Evolutionary conservation across 805 yeast species (phyloP), one percentile per base, ranked within the genome.

Genomic region (Cyberlindnera amylophila): DNA sequence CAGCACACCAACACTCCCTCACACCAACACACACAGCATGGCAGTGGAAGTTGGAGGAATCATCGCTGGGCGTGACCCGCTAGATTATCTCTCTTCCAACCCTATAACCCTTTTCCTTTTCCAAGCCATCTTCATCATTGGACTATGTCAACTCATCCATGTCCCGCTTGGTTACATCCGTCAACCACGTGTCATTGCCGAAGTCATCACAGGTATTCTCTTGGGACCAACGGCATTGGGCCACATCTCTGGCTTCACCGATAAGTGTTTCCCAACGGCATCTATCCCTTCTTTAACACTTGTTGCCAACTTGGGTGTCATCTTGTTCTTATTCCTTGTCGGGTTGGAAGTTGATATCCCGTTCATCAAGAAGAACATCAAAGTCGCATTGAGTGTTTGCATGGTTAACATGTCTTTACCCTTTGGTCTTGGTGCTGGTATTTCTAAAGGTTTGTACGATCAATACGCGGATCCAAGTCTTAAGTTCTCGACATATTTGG

Each of bases 131-230:
- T 65, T 82, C 45, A 80, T 86, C 53, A 67, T 84, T 34, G 51
- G 71, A 1, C 54, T 81, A 18, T 79, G 89, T 42, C 82, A 81
- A 43, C 29, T 80, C 10, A 50, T 86, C 8, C 80, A 83, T 56
- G 65, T 69, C 31, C 87, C 89, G 0, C 62, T 86, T 13, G 68
- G 78, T 10, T 72, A 62, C 47, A 58, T 86, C 33, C 79, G 77
- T 51, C 93, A 86, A 58, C 95, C 95, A 0, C 69, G 80, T 45
- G 95, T 86, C 33, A 85, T 86, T 45, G 86, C 90, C 6, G 95
- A 86, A 55, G 93, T 86, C 37, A 69, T 86, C 9, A 71, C 88
- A 0, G 95, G 95, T 23, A 80, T 86, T 37, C 54, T 86, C 2
- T 62, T 86, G 38, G 91, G 93, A 0, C 91, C 91, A 1, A 69